Evolutionary conservation across 2,329 filamentous ascomycete genomes (phyloP).

Genomic region (Colletotrichum paranaense): DNA sequence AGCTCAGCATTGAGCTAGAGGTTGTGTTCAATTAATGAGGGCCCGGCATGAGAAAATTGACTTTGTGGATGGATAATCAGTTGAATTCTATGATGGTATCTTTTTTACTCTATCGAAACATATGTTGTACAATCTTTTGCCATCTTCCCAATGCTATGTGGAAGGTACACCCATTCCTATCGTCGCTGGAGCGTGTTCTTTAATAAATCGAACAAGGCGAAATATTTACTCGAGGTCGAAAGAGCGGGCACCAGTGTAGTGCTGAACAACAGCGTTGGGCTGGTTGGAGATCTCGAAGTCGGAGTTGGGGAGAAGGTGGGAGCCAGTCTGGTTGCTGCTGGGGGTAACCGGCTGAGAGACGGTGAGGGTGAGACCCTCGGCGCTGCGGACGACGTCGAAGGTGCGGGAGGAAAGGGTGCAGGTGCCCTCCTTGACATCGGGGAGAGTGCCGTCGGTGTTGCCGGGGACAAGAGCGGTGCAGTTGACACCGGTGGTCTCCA

Average conservation of each 20-base stretch:
- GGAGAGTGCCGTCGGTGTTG: conserved; percentile 41
- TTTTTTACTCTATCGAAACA: background rate
- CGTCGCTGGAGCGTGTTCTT: rapidly evolving
- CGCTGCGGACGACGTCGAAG: conserved; percentile 40
- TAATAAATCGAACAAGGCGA: background rate
- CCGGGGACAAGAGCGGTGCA: conserved; percentile 39
- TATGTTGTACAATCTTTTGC: background rate
- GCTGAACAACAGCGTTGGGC: conserved; percentile 43
- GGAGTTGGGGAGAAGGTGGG: conserved; percentile 42
- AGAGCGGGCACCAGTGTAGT: conserved; percentile 42
- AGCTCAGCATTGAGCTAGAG: too few species aligned
- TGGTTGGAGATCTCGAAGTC: conserved; percentile 38
- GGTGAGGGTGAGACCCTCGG: conserved; percentile 41
- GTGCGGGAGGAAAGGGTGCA: conserved; percentile 45
- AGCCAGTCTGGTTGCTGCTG: conserved; percentile 39
- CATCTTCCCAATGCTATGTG: background rate
- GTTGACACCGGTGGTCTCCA: conserved; percentile 40
- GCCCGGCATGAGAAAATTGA: too few species aligned
- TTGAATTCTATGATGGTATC: background rate
- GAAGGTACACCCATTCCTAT: background rate
- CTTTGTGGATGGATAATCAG: background rate
- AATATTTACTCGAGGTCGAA: conserved; percentile 27
- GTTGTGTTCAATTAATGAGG: too few species aligned
- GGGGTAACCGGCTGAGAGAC: conserved; percentile 44
- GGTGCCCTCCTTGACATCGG: conserved; percentile 42